phyloP scores from a whole-genome alignment of 768 basidiomycete genomes.

The Tubosaeta sp. region DNA sequence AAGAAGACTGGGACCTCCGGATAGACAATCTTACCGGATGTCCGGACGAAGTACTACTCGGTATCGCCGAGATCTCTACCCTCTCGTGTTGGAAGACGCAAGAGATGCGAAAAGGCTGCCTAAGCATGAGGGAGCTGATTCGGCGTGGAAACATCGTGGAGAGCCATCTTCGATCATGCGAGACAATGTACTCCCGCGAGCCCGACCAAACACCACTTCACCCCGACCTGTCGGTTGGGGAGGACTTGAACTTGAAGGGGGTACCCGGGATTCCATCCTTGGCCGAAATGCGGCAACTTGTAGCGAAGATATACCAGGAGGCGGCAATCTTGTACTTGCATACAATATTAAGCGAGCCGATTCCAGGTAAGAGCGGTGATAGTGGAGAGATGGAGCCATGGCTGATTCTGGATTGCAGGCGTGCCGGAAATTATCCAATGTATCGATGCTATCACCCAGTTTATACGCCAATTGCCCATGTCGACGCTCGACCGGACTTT shows the following conservation, averaged over 20 bases:
- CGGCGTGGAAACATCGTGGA: conserved; percentile 71
- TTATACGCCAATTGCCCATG: conserved; percentile 49
- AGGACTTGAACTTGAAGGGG: conserved; percentile 19
- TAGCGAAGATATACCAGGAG: conserved; percentile 61
- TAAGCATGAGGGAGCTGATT: conserved; percentile 73
- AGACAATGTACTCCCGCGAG: conserved; percentile 28
- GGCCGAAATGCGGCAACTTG: conserved; percentile 45
- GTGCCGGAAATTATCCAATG: conserved; percentile 65
- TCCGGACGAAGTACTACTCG: conserved; percentile 73
- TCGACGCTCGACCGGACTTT: conserved; percentile 63
- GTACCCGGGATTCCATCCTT: conserved; percentile 27
- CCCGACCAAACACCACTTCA: conserved; percentile 37
- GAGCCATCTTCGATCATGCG: conserved; percentile 49
- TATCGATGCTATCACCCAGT: conserved; percentile 50
- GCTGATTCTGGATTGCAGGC: conserved; percentile 37
- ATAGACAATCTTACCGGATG: conserved; percentile 74
- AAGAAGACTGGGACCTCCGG: conserved; percentile 43
- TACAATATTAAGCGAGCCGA: conserved; percentile 62
- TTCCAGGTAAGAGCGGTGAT: conserved; percentile 52
- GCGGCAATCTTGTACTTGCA: conserved; percentile 64
- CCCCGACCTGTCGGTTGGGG: conserved; percentile 32
- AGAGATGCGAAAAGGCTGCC: conserved; percentile 57
- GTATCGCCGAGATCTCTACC: conserved; percentile 68
- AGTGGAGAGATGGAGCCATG: not conserved
- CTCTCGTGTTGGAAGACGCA: conserved; percentile 72